Evolutionary conservation across 108 stramenopile genomes (phyloP), one percentile per base, ranked within the genome.

Genomic region (Stephanodiscus triporus): DNA sequence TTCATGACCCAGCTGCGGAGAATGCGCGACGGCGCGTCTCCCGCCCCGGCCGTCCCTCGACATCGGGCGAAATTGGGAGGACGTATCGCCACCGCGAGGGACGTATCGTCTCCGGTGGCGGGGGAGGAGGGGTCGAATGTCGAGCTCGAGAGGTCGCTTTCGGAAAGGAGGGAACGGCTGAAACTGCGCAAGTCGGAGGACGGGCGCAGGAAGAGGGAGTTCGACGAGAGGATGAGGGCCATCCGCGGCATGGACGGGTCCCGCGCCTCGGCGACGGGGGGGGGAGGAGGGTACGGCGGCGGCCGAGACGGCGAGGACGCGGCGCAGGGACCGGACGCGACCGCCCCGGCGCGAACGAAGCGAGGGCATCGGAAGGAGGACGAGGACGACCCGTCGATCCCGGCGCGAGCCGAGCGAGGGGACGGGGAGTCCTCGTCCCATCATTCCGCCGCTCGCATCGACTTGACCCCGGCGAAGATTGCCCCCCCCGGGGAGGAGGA

Each of bases 1-100:
- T 78, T 78, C 26, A 72, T 78, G 77, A 53, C 42, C 59, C 50
- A 49, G 53, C 38, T 78, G 22, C 61, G 72, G 16, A 45, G 36
- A 47, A 11, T 59, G 9, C 54, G 51, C n/a, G 48, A n/a, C n/a
- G n/a, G n/a, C n/a, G n/a, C n/a, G n/a, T n/a, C n/a, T n/a, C n/a
- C n/a, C n/a, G n/a, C n/a, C n/a, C n/a, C n/a, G n/a, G n/a, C n/a
- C n/a, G n/a, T n/a, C n/a, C n/a, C n/a, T n/a, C n/a, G n/a, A n/a
- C n/a, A n/a, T n/a, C n/a, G n/a, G n/a, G n/a, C n/a, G n/a, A n/a
- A n/a, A n/a, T n/a, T n/a, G n/a, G n/a, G n/a, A n/a, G n/a, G n/a
- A n/a, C n/a, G n/a, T n/a, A n/a, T n/a, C n/a, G n/a, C 54, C 14
- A 45, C 14, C 20, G 70, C 58, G 22, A 23, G 29, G 19, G 70